A percentile compares a stretch with the other conserved stretches of the same genome.
Evolutionary conservation across 164 flowering plant genomes (phyloP).

Genomic region (Warburgia ugandensis): DNA sequence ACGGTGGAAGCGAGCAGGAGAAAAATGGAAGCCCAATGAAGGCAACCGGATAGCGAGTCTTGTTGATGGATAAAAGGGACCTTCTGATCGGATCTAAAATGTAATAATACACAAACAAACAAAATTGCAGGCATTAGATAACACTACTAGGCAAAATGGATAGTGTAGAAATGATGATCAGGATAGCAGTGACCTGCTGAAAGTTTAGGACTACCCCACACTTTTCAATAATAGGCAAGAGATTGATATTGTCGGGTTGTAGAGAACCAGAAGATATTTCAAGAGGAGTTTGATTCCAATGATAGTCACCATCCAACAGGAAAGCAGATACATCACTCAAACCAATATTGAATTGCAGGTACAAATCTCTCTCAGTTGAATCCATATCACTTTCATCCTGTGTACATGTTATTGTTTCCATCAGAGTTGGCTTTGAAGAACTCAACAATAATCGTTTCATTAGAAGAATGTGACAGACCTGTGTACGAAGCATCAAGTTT

Average conservation of each 20-base stretch:
- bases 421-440: not conserved
- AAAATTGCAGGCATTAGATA: not conserved
- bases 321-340: conserved; percentile 94
- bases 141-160: not conserved
- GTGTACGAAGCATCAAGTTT: conserved; percentile 64
- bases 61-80: conserved; percentile 67
- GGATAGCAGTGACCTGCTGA: conserved; percentile 62
- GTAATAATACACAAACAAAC: conserved; percentile 4
- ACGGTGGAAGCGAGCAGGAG: conserved; percentile 97
- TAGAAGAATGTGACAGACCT: conserved; percentile 33
- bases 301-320: conserved; percentile 86
- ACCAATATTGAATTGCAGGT: conserved; percentile 76
- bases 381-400: conserved; percentile 58
- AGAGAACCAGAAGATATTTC: conserved; percentile 19
- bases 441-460: not conserved
- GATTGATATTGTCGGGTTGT: conserved; percentile 13
- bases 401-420: conserved; percentile 9
- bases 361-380: conserved; percentile 43
- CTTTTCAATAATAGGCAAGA: conserved; percentile 84
- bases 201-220: conserved; percentile 75
- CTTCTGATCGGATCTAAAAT: conserved; percentile 62
- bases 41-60: conserved; percentile 80
- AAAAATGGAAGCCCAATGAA: conserved; percentile 79
- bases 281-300: conserved; percentile 43
- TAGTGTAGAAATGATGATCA: not conserved